These are phyloP conservation scores for Vigna nakashimae DNA, from an alignment of 306 rosid genomes.

Conservation along the genomic window DNA sequence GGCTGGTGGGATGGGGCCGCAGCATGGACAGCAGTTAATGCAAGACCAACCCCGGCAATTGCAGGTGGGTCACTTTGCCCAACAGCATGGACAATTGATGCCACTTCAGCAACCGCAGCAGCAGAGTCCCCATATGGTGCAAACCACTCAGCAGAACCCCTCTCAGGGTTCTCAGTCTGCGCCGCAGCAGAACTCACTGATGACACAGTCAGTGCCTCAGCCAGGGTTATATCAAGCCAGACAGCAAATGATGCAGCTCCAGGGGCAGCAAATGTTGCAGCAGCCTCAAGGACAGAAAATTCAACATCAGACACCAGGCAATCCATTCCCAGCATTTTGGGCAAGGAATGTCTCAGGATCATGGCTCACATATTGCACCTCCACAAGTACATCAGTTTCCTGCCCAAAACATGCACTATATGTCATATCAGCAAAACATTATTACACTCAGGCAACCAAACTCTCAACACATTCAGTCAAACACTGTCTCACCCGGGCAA, in stretches of 20 bases:
- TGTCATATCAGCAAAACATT: conserved; percentile 72
- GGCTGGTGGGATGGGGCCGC: conserved; percentile 51
- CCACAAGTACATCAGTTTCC: conserved; percentile 69
- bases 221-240: conserved; percentile 51
- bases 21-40: conserved; percentile 65
- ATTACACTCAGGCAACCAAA: conserved; percentile 65
- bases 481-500: conserved; percentile 63
- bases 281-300: conserved; percentile 57
- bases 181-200: conserved; percentile 60
- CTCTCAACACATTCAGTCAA: conserved; percentile 66
- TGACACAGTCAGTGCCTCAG: conserved; percentile 51
- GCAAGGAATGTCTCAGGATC: conserved; percentile 67
- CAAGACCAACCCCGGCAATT: conserved; percentile 56
- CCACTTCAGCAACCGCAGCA: conserved; percentile 45
- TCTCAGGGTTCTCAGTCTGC: conserved; percentile 59
- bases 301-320: conserved; percentile 63
- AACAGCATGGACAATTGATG: no score
- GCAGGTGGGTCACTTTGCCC: no score
- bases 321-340: conserved; percentile 62
- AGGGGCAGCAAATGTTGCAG: conserved; percentile 62
- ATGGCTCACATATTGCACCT: conserved; percentile 61
- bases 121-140: conserved; percentile 47
- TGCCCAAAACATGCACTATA: conserved; percentile 71
- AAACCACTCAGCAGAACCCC: conserved; percentile 58
- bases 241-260: conserved; percentile 66